Evolutionary conservation across 495 filamentous ascomycete genomes (phyloP).

Genomic region (Collariella sp.): DNA sequence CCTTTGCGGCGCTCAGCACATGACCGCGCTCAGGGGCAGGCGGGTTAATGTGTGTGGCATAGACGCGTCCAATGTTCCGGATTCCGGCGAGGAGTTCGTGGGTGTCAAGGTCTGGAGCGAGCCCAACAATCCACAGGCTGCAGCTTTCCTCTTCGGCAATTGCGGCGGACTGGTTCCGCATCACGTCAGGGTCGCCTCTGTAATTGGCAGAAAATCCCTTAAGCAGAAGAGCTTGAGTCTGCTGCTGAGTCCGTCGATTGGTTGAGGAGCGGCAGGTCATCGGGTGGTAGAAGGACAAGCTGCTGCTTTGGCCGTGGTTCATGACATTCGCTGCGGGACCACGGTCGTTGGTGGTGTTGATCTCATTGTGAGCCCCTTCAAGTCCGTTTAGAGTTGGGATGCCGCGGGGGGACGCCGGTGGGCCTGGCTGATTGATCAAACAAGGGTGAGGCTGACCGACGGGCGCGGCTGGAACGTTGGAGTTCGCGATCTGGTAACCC

Average conservation of each 20-base stretch:
- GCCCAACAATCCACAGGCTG: constrained; percentile 29
- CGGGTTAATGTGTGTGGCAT: constrained; percentile 32
- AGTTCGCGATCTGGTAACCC: too few species aligned
- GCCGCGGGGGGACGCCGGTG: too few species aligned
- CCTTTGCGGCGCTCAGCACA: constrained; percentile 27
- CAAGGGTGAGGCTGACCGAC: too few species aligned
- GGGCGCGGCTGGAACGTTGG: too few species aligned
- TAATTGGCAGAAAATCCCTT: constrained; percentile 27
- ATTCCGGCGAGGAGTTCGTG: constrained; percentile 27
- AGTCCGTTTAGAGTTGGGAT: too few species aligned
- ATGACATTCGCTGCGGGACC: not conserved
- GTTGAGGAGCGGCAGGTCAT: constrained; percentile 8
- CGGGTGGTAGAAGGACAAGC: constrained; percentile 10
- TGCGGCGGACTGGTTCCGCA: constrained; percentile 26
- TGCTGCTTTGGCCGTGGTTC: not conserved
- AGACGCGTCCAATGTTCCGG: constrained; percentile 30
- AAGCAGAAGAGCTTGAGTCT: constrained; percentile 11
- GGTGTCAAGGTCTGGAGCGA: constrained; percentile 26
- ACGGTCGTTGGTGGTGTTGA: not conserved
- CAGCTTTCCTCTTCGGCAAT: constrained; percentile 28
- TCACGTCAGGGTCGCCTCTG: constrained; percentile 24
- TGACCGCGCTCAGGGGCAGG: constrained; percentile 17
- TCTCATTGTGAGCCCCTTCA: not conserved
- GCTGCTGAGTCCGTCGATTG: not conserved
- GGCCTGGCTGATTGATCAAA: too few species aligned